Conservation (phyloP, 805 yeast species). For the Candida verbasci region DNA sequence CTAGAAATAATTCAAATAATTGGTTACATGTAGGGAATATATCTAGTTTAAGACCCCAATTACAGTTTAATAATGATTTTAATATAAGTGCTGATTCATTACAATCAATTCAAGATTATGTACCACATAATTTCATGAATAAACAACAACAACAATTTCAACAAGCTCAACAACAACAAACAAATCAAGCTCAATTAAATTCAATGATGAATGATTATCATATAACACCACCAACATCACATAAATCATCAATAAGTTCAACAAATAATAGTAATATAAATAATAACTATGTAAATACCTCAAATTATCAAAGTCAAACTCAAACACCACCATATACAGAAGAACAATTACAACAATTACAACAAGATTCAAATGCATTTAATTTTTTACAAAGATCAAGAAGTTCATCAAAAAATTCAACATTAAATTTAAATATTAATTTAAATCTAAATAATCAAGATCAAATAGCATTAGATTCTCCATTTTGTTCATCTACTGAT, state of each 20-base stretch:
- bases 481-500: conserved; percentile 39
- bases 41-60: conserved; percentile 25
- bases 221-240: conserved; percentile 31
- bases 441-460: conserved; percentile 13
- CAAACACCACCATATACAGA: conserved; percentile 17
- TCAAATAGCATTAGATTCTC: conserved; percentile 27
- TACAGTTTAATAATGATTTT: conserved; percentile 5
- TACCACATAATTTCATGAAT: conserved; percentile 36
- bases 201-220: conserved; percentile 39
- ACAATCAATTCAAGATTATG: conserved; percentile 42
- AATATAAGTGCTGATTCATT: conserved; percentile 32
- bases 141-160: conserved; percentile 10
- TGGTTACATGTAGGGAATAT: conserved; percentile 45
- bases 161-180: conserved; percentile 1
- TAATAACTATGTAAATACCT: not conserved
- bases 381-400: conserved; percentile 19
- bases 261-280: not conserved
- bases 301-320: conserved; percentile 2
- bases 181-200: conserved; percentile 15
- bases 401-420: conserved; percentile 19
- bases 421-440: conserved; percentile 33
- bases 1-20: conserved; percentile 37
- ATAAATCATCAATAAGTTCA: conserved; percentile 24
- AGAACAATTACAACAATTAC: no score
- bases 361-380: no score